Conservation (phyloP, 805 yeast genomes). For the Nakazawaea pomicola region DNA sequence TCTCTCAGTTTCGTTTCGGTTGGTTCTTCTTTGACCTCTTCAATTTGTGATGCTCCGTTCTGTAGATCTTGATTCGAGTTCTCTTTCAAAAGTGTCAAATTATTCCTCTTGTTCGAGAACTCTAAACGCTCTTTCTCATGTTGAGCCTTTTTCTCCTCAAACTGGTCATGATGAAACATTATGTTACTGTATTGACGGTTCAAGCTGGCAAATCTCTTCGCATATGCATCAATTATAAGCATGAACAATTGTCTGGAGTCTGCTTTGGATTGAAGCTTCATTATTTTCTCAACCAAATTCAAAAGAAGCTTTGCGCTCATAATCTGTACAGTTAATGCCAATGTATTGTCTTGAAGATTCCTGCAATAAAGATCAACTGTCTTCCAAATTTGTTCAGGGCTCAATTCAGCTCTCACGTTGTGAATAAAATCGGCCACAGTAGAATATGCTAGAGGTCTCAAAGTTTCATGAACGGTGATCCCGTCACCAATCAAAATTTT, state of each 20-base stretch:
- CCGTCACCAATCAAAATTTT: slow-evolving; percentile 89
- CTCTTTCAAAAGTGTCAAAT: background rate
- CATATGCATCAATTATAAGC: slow-evolving; percentile 83
- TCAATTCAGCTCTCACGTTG: slow-evolving; percentile 78
- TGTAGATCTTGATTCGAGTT: background rate
- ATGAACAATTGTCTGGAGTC: slow-evolving; percentile 83
- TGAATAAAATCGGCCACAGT: slow-evolving; percentile 96
- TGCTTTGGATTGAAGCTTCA: slow-evolving; percentile 72
- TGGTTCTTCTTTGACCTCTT: slow-evolving; percentile 1
- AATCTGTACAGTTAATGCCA: slow-evolving; percentile 87
- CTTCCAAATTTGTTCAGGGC: slow-evolving; percentile 79
- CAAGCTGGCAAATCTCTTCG: slow-evolving; percentile 70
- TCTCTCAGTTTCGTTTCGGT: slow-evolving; percentile 5
- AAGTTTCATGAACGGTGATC: slow-evolving; percentile 81
- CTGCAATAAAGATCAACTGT: slow-evolving; percentile 80
- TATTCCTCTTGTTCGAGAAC: slow-evolving; percentile 26
- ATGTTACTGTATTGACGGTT: slow-evolving; percentile 68
- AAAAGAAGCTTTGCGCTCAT: slow-evolving; percentile 91
- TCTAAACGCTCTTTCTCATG: slow-evolving; percentile 37
- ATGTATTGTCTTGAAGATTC: slow-evolving; percentile 71
- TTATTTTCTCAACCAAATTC: slow-evolving; percentile 83
- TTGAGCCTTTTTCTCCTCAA: slow-evolving; percentile 37
- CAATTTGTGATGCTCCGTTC: background rate
- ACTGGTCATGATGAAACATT: slow-evolving; percentile 53
- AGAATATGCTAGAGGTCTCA: slow-evolving; percentile 90